phyloP scores from a whole-genome alignment of 2,329 filamentous ascomycete species.

The Exophiala viscosa region DNA sequence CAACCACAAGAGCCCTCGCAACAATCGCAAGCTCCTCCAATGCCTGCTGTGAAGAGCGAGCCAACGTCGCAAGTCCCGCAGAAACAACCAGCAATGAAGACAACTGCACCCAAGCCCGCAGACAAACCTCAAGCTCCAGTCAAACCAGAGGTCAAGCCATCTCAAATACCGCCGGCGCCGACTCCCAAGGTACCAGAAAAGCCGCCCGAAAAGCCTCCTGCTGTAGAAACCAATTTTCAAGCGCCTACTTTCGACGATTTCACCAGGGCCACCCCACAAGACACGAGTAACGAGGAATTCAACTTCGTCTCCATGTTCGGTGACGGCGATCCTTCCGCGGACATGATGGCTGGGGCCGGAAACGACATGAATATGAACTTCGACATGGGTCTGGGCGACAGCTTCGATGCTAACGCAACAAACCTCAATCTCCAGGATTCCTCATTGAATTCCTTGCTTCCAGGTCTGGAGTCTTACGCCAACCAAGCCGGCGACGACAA shows the following conservation, averaged over 20 bases:
- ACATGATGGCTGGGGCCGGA: constrained; percentile 14
- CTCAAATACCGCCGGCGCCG: constrained; percentile 6
- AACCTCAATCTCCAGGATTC: constrained; percentile 32
- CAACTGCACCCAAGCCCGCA: constrained; percentile 9
- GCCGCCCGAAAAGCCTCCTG: constrained; percentile 7
- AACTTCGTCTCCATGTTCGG: constrained; percentile 42
- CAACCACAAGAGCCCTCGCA: constrained; percentile 3
- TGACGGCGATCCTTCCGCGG: constrained; percentile 33
- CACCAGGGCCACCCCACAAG: constrained; percentile 29
- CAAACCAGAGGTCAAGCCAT: constrained; percentile 11
- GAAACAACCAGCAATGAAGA: constrained; percentile 3
- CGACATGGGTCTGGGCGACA: constrained; percentile 39
- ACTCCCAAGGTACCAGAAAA: constrained; percentile 14
- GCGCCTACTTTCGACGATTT: constrained; percentile 19
- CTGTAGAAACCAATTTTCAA: constrained; percentile 27
- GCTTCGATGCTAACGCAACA: constrained; percentile 34
- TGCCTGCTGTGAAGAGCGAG: not conserved
- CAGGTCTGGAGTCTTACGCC: constrained; percentile 34
- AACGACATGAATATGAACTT: constrained; percentile 39
- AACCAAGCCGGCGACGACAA: constrained; percentile 28
- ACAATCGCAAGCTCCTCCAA: constrained; percentile 2
- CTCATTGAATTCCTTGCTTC: constrained; percentile 31
- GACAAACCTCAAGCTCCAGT: constrained; percentile 13
- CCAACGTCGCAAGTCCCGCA: not conserved
- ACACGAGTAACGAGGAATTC: constrained; percentile 34